Base-by-base conservation (phyloP, 805 yeast genomes). In the Metschnikowia cubensis region DNA sequence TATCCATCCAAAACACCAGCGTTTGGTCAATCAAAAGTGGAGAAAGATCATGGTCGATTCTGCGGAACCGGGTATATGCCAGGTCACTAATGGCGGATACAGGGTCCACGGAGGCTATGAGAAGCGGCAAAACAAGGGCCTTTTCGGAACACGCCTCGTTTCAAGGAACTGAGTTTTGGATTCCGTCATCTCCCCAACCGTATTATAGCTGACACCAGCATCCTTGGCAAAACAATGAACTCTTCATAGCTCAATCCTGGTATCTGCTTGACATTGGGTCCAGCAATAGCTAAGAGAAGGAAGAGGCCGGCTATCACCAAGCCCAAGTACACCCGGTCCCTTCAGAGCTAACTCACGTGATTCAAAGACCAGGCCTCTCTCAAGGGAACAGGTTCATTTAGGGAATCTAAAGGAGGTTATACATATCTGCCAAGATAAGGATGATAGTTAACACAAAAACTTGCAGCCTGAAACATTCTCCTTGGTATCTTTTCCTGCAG, bases 161-260 rank as follows among this genome's bases (percentile, higher is more conserved):
- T 67, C 74, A 57, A 52, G 54, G 14, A 72, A 55, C 5, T 60
- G 51, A 2, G 43, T 47, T 52, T 73, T 73, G 17, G 68, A 62
- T 1, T 45, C 47, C 11, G 50, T 54, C 38, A 88, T 64, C 17
- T 77, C 81, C 0, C 73, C 74, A 5, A 71, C 68, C 1, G 69
- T 51, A 47, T 79, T 79, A 59, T 79, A 83, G 0, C 78, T 64
- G 0, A 83, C 79, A 25, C 91, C 92, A 2, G 92, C 89, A 54
- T 80, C 80, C 48, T 74, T 76, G 0, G 89, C 84, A 57, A 89
- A 80, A 57, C 84, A 88, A 0, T 63, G 17, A 79, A 76, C 38
- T 85, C 89, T 0, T 62, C 61, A 0, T 73, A 63, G 13, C 84
- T 71, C 46, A 90, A 66, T 0, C 96, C 96, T 0, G 92, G 89